phyloP scores from a whole-genome alignment of 345 rosid genomes.

The Gynandropsis gynandra region DNA sequence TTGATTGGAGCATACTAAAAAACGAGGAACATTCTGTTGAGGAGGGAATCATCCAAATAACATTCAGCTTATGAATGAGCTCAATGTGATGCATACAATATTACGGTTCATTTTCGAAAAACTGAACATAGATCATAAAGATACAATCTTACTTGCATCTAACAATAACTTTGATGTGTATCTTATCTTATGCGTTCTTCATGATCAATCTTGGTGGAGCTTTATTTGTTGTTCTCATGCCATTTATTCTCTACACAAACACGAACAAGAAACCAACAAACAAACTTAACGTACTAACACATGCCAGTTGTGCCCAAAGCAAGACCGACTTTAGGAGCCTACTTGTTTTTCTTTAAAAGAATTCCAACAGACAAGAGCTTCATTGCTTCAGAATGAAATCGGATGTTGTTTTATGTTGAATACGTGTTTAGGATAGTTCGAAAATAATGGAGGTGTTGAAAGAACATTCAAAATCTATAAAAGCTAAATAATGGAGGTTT shows the following conservation, averaged over 20 bases:
- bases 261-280: constrained; percentile 46
- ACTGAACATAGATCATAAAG: constrained; percentile 25
- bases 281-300: constrained; percentile 47
- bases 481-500: no score
- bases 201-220: constrained; percentile 50
- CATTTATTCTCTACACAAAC: constrained; percentile 32
- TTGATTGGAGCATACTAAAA: constrained; percentile 82
- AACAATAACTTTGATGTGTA: constrained; percentile 76
- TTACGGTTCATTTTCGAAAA: constrained; percentile 80
- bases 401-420: constrained; percentile 62
- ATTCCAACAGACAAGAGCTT: constrained; percentile 92
- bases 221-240: constrained; percentile 26
- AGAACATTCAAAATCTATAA: no score
- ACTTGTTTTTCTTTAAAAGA: constrained; percentile 42
- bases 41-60: constrained; percentile 87
- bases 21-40: constrained; percentile 83
- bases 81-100: constrained; percentile 80
- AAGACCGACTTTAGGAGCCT: constrained; percentile 34
- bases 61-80: constrained; percentile 80
- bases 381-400: constrained; percentile 59
- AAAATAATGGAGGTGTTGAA: no score
- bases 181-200: constrained; percentile 58
- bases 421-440: no score
- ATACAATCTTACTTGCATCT: constrained; percentile 72
- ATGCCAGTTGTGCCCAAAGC: constrained; percentile 49